Conservation (phyloP, 345 rosid genomes). For the Citrus sp. region DNA sequence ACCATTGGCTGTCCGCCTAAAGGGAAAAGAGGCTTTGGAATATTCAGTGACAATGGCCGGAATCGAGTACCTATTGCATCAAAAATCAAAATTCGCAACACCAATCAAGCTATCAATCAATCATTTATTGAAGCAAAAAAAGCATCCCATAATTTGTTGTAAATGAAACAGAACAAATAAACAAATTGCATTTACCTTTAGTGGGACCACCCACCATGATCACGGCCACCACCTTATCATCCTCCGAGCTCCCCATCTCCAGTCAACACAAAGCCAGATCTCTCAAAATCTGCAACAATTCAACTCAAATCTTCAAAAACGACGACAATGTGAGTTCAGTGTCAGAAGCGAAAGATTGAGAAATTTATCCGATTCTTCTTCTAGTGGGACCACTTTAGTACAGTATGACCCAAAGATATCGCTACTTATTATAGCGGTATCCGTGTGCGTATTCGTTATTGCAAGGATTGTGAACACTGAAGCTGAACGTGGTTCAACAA, state of each 20-base stretch:
- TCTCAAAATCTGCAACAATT: conserved; percentile 19
- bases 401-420: background rate
- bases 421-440: background rate
- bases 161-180: background rate
- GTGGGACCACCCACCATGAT: conserved; percentile 99
- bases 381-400: background rate
- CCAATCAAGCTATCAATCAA: background rate
- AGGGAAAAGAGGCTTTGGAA: conserved; percentile 90
- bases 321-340: background rate
- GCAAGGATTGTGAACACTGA: too few species aligned
- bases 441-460: background rate
- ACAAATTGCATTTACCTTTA: conserved; percentile 53
- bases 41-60: conserved; percentile 84
- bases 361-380: background rate
- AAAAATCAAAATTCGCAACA: background rate
- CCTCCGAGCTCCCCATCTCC: conserved; percentile 67
- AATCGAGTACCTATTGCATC: conserved; percentile 66
- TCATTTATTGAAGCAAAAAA: background rate
- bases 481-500: too few species aligned
- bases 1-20: conserved; percentile 95
- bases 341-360: background rate
- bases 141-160: background rate
- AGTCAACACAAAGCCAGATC: conserved; percentile 34
- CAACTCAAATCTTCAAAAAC: conserved; percentile 5
- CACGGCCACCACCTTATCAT: conserved; percentile 89